These are phyloP conservation scores for Pichia sp. DNA, from an alignment of 1,139 yeast genomes.

Conservation along the genomic window DNA sequence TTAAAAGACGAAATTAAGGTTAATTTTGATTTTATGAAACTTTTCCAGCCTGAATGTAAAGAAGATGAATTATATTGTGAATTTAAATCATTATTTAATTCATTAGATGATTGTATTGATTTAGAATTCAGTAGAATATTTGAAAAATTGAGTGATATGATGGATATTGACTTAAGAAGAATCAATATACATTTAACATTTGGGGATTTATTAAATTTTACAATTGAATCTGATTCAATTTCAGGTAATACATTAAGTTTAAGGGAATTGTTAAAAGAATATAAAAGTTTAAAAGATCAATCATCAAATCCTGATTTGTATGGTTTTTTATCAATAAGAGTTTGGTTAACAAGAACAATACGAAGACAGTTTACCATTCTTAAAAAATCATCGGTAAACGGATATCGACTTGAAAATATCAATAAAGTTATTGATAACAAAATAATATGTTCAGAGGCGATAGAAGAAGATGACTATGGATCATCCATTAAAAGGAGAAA, in stretches of 20 bases:
- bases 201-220: constrained; percentile 32
- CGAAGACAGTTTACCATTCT: constrained; percentile 4
- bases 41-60: constrained; percentile 17
- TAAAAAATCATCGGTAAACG: constrained; percentile 1
- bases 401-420: constrained; percentile 9
- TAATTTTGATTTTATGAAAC: constrained; percentile 21
- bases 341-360: constrained; percentile 5
- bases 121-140: constrained; percentile 13
- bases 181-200: constrained; percentile 24
- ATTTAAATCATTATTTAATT: constrained; percentile 12
- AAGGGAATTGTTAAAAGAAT: constrained; percentile 33
- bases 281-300: constrained; percentile 27
- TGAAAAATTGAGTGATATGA: constrained; percentile 27
- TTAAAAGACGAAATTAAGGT: constrained; percentile 6
- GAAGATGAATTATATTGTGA: constrained; percentile 24
- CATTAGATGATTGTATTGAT: constrained; percentile 27
- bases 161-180: neutral
- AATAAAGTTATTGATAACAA: neutral
- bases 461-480: neutral
- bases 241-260: constrained; percentile 32
- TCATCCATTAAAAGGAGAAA: neutral
- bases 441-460: neutral
- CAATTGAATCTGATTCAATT: constrained; percentile 38
- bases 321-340: constrained; percentile 9
- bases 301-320: constrained; percentile 13